Evolutionary conservation across 768 basidiomycete species (phyloP).

Genomic region (Collybiopsis luxurians): DNA sequence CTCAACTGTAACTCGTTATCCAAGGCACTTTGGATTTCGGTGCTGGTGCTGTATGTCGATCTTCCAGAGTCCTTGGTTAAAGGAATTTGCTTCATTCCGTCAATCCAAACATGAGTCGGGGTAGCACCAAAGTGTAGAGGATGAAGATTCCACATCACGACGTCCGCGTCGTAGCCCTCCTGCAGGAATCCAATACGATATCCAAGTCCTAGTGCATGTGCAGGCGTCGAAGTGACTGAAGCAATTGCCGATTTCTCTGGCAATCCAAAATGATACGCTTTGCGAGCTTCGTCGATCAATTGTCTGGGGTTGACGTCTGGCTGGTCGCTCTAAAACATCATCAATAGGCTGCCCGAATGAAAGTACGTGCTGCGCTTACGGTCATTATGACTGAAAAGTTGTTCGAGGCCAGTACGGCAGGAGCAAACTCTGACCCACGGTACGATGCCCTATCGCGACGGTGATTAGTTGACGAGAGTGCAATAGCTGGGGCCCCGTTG

Average conservation of each 20-base stretch:
- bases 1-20: too few species aligned
- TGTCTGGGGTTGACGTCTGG: constrained; percentile 62
- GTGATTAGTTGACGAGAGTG: constrained; percentile 79
- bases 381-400: constrained; percentile 63
- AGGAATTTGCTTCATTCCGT: constrained; percentile 74
- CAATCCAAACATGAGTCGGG: constrained; percentile 77
- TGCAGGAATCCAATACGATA: constrained; percentile 69
- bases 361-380: constrained; percentile 22
- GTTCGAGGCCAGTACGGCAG: constrained; percentile 51
- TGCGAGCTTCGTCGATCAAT: constrained; percentile 69
- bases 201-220: constrained; percentile 63
- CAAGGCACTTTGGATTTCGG: constrained; percentile 39
- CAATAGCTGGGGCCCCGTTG: constrained; percentile 65
- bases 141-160: constrained; percentile 78
- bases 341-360: neutral
- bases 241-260: constrained; percentile 55
- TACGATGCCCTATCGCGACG: constrained; percentile 60
- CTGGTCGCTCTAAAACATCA: constrained; percentile 47
- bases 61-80: constrained; percentile 36
- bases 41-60: constrained; percentile 39
- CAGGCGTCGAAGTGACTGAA: constrained; percentile 67
- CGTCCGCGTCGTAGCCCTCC: constrained; percentile 59
- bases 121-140: constrained; percentile 75
- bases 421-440: constrained; percentile 48
- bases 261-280: constrained; percentile 67